Evolutionary conservation across 331 rosid genomes (phyloP).

Genomic region (Stylosanthes scabra): DNA sequence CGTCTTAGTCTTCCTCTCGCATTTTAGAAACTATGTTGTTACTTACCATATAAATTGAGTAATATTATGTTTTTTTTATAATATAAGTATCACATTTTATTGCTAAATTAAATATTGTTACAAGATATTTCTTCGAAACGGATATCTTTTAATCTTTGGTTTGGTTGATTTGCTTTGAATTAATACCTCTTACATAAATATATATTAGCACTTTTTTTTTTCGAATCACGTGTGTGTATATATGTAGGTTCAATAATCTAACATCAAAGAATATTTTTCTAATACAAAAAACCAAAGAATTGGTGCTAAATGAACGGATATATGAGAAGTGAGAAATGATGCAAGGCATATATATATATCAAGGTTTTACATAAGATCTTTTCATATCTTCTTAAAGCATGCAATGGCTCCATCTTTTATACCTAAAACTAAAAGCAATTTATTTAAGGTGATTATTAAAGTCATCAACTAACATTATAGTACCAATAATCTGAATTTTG

Average conservation of each 20-base stretch:
- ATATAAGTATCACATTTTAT: too few species aligned
- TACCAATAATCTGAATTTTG: slow-evolving; percentile 48
- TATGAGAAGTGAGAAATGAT: slow-evolving; percentile 86
- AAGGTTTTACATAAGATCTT: slow-evolving; percentile 82
- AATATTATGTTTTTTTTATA: too few species aligned
- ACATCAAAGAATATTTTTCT: background rate
- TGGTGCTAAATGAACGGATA: slow-evolving; percentile 68
- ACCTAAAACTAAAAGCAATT: slow-evolving; percentile 42
- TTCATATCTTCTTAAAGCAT: slow-evolving; percentile 83
- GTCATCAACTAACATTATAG: slow-evolving; percentile 65
- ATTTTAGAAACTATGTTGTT: slow-evolving; percentile 32
- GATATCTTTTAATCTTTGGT: too few species aligned
- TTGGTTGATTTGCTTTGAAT: too few species aligned
- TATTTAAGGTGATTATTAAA: slow-evolving; percentile 77
- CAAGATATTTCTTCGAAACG: too few species aligned
- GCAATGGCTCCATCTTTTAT: slow-evolving; percentile 65
- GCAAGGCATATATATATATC: slow-evolving; percentile 69
- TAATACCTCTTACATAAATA: too few species aligned
- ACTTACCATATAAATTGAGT: too few species aligned
- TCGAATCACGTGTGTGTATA: too few species aligned
- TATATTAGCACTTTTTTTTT: too few species aligned
- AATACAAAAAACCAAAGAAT: slow-evolving; percentile 15
- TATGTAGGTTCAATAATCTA: too few species aligned
- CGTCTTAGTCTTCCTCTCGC: slow-evolving; percentile 50
- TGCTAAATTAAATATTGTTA: too few species aligned